Conservation (phyloP, 78 protist genomes). For the Dictyostelium intermedium region DNA sequence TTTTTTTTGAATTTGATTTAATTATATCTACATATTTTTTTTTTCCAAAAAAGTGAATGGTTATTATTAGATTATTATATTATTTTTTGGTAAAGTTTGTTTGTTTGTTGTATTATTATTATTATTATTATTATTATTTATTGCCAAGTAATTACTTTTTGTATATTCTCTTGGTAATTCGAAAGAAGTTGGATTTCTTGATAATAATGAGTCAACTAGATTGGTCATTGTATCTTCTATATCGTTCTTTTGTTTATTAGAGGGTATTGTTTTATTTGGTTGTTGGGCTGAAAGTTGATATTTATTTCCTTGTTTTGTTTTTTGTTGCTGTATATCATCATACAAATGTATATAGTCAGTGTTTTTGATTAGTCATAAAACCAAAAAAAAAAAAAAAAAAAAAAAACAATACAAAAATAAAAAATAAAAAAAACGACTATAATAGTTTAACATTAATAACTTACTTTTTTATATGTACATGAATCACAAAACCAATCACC, state of each 20-base stretch:
- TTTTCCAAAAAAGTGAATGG: neutral
- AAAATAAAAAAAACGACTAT: too few species aligned
- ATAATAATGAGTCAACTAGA: slow-evolving; percentile 3
- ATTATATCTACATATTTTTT: neutral
- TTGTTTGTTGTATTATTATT: neutral
- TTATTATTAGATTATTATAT: neutral
- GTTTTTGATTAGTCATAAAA: too few species aligned
- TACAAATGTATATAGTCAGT: too few species aligned
- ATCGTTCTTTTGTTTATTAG: neutral
- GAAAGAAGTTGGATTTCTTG: slow-evolving; percentile 29
- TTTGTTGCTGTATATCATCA: neutral
- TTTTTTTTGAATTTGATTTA: neutral
- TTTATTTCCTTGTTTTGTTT: neutral
- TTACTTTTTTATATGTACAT: slow-evolving; percentile 21
- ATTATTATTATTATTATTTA: neutral
- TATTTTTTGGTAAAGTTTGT: too few species aligned
- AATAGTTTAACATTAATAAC: too few species aligned
- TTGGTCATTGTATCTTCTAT: neutral
- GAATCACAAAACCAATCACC: slow-evolving; percentile 74
- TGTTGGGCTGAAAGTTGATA: neutral
- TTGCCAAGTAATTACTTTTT: neutral
- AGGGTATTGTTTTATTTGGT: neutral
- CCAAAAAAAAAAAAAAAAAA: neutral
- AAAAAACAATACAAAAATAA: neutral
- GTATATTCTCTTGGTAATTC: slow-evolving; percentile 14